Base-by-base conservation (phyloP, 148 eudicot species). In the Gaultheria prostrata region DNA sequence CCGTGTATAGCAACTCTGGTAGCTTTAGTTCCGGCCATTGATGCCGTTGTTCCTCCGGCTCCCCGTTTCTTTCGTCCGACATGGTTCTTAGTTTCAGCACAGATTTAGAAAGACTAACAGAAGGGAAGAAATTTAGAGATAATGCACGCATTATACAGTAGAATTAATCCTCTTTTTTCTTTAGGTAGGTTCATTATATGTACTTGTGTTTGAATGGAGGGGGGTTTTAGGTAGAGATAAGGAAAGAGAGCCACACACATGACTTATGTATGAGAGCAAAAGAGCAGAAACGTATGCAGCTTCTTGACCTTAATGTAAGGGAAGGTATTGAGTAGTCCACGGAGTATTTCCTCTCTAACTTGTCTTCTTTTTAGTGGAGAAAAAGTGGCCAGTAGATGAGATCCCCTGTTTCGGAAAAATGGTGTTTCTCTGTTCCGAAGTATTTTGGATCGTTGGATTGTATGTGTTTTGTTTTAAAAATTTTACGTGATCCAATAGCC, bases 181-280 rank as follows among this genome's bases (percentile, higher is more conserved):
- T 1, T 71, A 4, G 43, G 76, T 6, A 71, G 20, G 72, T 7
- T 28, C 28, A 30, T 11, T 33, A 15, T 32, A 32, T 71, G 46
- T 20, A 21, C 21, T 63, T 63, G 18, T 28, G 4, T 11, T 61
- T 1, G 69, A 45, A 21, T 4, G 43, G 26, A 21, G 46, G 5
- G 80, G 35, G 17, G 6, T 35, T 59, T 59, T 30, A 80, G 83
- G 73, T 79, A 78, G 87, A 86, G 98, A 95, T 95, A 95, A 95
- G 98, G 85, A 90, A 93, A 95, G 96, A 93, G 92, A 94, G 92
- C 98, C 98, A 93, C 98, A 95, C 94, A 94, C 82, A 88, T 63
- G 84, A 90, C 83, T 72, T 80, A 85, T 65, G 88, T 88, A 78
- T 85, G 82, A 79, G 82, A 67, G 14, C 72, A 81, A 84, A 80